A percentile compares a stretch with the other conserved stretches of the same genome.
Conservation (phyloP, 148 eudicot species). For the Pharnaceum exiguum region DNA sequence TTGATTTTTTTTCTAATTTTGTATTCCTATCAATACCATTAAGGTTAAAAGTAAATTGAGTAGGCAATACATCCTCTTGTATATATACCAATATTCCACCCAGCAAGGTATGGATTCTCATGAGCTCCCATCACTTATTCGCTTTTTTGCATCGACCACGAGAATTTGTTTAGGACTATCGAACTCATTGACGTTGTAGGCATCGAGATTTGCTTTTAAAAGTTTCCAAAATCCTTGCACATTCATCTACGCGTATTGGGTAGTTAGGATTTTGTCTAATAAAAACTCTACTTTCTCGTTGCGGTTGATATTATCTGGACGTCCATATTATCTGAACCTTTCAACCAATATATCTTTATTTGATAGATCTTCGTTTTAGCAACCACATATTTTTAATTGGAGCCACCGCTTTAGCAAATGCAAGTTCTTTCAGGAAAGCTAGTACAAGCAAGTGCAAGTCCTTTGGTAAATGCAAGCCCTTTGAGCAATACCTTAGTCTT, state of each 20-base stretch:
- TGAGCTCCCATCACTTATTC: too few species aligned
- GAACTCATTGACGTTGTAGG: constrained; percentile 18
- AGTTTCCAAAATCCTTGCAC: constrained; percentile 9
- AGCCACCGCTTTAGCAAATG: constrained; percentile 23
- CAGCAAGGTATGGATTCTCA: too few species aligned
- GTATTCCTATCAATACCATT: too few species aligned
- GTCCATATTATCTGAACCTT: constrained; percentile 13
- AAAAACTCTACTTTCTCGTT: constrained; percentile 15
- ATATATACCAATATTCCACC: too few species aligned
- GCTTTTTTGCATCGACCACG: too few species aligned
- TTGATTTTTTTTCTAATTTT: too few species aligned
- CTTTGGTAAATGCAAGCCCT: too few species aligned
- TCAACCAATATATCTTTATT: constrained; percentile 23
- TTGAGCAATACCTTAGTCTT: constrained; percentile 12
- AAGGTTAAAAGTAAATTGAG: too few species aligned
- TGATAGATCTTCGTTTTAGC: constrained; percentile 11
- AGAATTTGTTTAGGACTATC: too few species aligned
- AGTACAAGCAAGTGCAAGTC: too few species aligned
- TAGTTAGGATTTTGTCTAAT: constrained; percentile 10
- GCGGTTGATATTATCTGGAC: constrained; percentile 23
- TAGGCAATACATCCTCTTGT: too few species aligned
- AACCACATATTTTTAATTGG: constrained; percentile 19
- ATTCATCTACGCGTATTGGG: constrained; percentile 16
- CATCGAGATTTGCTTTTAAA: background rate
- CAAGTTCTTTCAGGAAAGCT: too few species aligned